These are phyloP conservation scores for Croton laevigatus DNA, from an alignment of 441 rosid genomes.

Conservation along the genomic window DNA sequence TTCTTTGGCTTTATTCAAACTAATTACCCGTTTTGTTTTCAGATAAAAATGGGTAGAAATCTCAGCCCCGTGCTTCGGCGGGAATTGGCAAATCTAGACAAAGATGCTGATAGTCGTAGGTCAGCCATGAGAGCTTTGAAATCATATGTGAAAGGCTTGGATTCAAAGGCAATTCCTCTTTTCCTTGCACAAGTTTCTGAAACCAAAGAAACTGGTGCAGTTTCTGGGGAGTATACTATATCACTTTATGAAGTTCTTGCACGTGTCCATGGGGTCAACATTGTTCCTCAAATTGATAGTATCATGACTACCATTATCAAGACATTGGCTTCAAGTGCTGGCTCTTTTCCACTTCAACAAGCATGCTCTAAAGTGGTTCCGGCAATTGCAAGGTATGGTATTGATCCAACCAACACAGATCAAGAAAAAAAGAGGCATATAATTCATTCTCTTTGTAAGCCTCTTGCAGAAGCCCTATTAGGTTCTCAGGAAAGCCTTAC, in stretches of 20 bases:
- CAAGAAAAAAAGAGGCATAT: slow-evolving; percentile 62
- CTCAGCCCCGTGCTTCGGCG: slow-evolving; percentile 65
- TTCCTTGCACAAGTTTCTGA: slow-evolving; percentile 95
- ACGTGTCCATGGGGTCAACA: slow-evolving; percentile 86
- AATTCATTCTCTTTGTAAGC: slow-evolving; percentile 78
- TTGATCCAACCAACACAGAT: slow-evolving; percentile 74
- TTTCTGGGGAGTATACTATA: slow-evolving; percentile 92
- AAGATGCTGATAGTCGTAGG: slow-evolving; percentile 85
- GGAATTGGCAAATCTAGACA: slow-evolving; percentile 86
- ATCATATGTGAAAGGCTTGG: slow-evolving; percentile 81
- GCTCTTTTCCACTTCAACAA: slow-evolving; percentile 86
- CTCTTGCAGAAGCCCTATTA: slow-evolving; percentile 77
- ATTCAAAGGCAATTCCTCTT: slow-evolving; percentile 80
- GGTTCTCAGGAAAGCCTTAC: slow-evolving; percentile 80
- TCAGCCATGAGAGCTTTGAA: slow-evolving; percentile 92
- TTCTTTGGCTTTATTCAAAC: not conserved
- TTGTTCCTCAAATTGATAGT: slow-evolving; percentile 80
- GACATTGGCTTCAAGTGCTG: slow-evolving; percentile 86
- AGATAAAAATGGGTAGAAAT: slow-evolving; percentile 70
- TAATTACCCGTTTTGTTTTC: slow-evolving; percentile 11
- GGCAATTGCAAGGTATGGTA: slow-evolving; percentile 92
- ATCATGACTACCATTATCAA: slow-evolving; percentile 76
- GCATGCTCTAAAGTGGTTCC: slow-evolving; percentile 97
- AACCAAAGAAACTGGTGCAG: slow-evolving; percentile 79
- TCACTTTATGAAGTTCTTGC: slow-evolving; percentile 96